Base-by-base conservation (phyloP, 495 filamentous ascomycete genomes). In the Hypoxylon trugodes region DNA sequence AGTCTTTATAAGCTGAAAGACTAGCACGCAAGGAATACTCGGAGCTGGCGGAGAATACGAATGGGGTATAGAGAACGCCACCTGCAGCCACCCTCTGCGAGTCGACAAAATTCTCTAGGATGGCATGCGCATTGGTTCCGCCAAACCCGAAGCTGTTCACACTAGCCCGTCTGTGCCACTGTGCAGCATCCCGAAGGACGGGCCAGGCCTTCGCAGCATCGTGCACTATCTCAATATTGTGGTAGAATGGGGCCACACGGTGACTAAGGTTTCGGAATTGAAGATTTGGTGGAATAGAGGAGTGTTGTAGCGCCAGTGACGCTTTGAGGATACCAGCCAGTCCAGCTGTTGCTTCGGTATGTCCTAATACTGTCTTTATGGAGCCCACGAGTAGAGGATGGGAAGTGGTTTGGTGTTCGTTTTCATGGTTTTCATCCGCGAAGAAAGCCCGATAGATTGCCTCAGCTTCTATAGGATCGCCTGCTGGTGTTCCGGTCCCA, bases 361-460 rank as follows among this genome's bases (percentile, higher is more conserved):
- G 85, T 0, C 84, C 82, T 7, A 86, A 71, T 13, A 82, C 77
- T 0, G 76, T 76, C 52, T 87, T 87, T 4, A 86, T 69, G 0
- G 77, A 77, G 4, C 84, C 84, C 24, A 87, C 73, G 28, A 70
- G 71, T 49, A 70, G 5, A 57, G 59, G 5, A 0, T 43, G 36
- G 5, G 30, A n/a, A n/a, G n/a, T n/a, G n/a, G n/a, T n/a, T n/a
- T n/a, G n/a, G n/a, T n/a, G n/a, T n/a, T n/a, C n/a, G 30, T 22
- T 18, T 25, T 2, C 25, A 16, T 62, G 69, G 56, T 24, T 72
- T 57, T 59, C 50, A 1, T 48, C 6, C n/a, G 36, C 52, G 22
- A 73, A 69, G 36, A 79, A 76, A 4, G 61, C 73, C 8, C 46
- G 57, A 16, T 45, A 62, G n/a, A 85, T 79, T 0, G 84, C 83